Conservation (phyloP, 148 eudicot genomes). For the Diospyros lotus region DNA sequence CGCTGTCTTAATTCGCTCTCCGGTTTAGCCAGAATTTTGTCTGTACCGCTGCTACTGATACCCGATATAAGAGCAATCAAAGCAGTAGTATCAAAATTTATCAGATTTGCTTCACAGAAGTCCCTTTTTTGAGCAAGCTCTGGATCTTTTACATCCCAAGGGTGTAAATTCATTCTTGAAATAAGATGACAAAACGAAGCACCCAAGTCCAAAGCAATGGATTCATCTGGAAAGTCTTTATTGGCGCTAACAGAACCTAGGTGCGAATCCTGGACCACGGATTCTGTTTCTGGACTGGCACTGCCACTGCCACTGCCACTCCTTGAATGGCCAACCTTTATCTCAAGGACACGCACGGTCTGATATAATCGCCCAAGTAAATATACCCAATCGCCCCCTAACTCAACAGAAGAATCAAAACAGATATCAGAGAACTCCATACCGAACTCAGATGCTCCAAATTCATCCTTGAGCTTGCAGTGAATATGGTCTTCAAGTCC, state of each 20-base stretch:
- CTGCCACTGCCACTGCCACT: not conserved
- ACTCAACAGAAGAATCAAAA: constrained; percentile 36
- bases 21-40: constrained; percentile 55
- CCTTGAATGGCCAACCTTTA: constrained; percentile 35
- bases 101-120: constrained; percentile 26
- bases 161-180: constrained; percentile 42
- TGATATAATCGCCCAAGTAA: constrained; percentile 46
- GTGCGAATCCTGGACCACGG: constrained; percentile 14
- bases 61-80: constrained; percentile 83
- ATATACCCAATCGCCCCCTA: constrained; percentile 69
- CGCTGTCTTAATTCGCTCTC: constrained; percentile 55
- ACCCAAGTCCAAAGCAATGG: constrained; percentile 22
- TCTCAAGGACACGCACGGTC: constrained; percentile 43
- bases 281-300: constrained; percentile 20
- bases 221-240: constrained; percentile 12
- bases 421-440: constrained; percentile 36
- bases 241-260: constrained; percentile 14
- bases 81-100: constrained; percentile 94
- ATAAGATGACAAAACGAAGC: constrained; percentile 44
- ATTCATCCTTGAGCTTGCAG: constrained; percentile 38
- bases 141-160: constrained; percentile 18
- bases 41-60: constrained; percentile 75
- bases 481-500: constrained; percentile 45
- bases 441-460: constrained; percentile 43
- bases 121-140: constrained; percentile 15